Conservation (phyloP, 2,329 filamentous ascomycete species). For the Coleophoma eucalyptorum region DNA sequence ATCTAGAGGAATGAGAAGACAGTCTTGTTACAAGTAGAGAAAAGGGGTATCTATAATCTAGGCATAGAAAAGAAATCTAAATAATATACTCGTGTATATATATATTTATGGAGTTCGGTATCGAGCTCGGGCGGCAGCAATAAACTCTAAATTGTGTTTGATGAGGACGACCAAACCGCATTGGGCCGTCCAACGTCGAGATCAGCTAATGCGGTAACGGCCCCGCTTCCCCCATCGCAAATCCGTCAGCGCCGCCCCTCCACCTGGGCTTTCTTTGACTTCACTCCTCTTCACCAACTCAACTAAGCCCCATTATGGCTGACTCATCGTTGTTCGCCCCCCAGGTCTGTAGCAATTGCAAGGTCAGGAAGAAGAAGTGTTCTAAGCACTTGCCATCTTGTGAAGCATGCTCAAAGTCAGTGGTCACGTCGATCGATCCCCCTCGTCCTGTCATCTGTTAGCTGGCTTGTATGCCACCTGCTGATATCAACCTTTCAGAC, state of each 20-base stretch:
- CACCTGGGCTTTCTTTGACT: background rate
- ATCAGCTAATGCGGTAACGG: background rate
- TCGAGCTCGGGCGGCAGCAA: background rate
- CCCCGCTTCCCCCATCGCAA: background rate
- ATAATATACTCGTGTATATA: no score
- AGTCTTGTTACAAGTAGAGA: no score
- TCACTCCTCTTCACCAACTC: background rate
- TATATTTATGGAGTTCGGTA: background rate
- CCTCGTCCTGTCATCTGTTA: no score
- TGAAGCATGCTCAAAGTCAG: constrained; percentile 13
- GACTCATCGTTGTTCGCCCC: constrained; percentile 2
- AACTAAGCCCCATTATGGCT: background rate
- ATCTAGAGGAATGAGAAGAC: no score
- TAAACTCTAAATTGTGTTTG: background rate
- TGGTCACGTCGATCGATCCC: no score
- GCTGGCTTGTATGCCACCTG: no score
- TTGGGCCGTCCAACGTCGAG: background rate
- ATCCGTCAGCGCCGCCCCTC: background rate
- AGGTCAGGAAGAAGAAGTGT: constrained; percentile 16
- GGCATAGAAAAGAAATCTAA: no score
- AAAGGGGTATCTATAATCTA: no score
- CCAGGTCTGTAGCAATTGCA: constrained; percentile 18
- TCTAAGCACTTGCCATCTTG: constrained; percentile 15
- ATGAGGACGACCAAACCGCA: background rate
- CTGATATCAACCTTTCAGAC: constrained; percentile 1